Conservation (phyloP, 345 rosid species). For the Conringia planisiliqua region DNA sequence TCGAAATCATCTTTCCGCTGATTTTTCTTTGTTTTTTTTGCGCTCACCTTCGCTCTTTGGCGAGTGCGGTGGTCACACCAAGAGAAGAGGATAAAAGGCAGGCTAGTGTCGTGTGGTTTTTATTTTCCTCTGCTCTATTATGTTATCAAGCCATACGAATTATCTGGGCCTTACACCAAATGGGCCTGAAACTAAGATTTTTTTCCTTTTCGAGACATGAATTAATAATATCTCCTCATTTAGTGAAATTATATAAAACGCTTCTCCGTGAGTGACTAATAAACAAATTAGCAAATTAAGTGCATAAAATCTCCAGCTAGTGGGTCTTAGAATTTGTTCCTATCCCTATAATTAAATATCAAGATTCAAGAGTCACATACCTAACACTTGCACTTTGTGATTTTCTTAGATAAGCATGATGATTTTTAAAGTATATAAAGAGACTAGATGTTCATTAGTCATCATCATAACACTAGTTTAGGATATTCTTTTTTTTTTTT, state of each 20-base stretch:
- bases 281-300: background rate
- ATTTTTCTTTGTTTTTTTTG: background rate
- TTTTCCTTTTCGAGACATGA: no score
- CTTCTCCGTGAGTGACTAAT: no score
- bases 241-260: no score
- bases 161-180: background rate
- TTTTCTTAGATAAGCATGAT: background rate
- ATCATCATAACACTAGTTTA: background rate
- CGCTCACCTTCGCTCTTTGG: background rate
- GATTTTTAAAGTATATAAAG: background rate
- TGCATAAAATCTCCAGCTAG: background rate
- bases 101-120: background rate
- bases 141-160: background rate
- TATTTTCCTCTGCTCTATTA: background rate
- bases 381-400: background rate
- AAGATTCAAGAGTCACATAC: no score
- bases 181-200: background rate
- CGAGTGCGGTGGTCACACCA: background rate
- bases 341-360: no score
- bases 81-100: background rate
- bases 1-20: background rate
- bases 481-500: no score
- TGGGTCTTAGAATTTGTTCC: background rate
- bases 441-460: background rate
- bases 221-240: no score